A percentile compares a stretch with the other conserved stretches of the same genome.
phyloP scores from a whole-genome alignment of 2,329 filamentous ascomycete genomes.

The Lizonia empirigonia region DNA sequence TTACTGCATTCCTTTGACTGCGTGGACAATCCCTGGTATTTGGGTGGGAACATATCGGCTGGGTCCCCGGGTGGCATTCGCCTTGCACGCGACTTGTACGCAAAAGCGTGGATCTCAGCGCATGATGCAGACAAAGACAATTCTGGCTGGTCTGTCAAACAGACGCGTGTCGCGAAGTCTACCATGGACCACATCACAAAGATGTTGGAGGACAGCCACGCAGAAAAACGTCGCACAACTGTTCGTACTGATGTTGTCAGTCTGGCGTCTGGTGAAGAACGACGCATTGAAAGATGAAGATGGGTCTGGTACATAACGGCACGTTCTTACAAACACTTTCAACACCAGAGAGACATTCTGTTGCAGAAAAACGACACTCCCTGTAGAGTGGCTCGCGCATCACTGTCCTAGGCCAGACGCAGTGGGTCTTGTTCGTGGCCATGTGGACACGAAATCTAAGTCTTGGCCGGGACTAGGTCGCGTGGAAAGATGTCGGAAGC shows the following conservation, averaged over 20 bases:
- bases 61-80: constrained; percentile 64
- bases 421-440: neutral
- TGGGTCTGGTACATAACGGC: too few species aligned
- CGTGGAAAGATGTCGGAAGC: neutral
- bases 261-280: constrained; percentile 27
- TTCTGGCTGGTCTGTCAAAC: constrained; percentile 57
- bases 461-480: neutral
- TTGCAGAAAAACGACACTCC: too few species aligned
- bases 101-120: constrained; percentile 64
- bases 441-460: neutral
- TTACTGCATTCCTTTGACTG: constrained; percentile 69
- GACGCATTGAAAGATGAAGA: constrained; percentile 27
- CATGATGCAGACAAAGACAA: constrained; percentile 66
- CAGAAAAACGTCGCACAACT: constrained; percentile 7
- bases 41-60: constrained; percentile 64
- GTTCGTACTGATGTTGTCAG: constrained; percentile 29
- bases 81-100: constrained; percentile 60
- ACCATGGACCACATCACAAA: constrained; percentile 37
- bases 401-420: neutral
- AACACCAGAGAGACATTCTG: neutral
- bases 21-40: constrained; percentile 65
- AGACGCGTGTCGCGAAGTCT: constrained; percentile 54
- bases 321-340: neutral
- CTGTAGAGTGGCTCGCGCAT: too few species aligned
- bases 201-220: constrained; percentile 33